phyloP scores from a whole-genome alignment of 495 filamentous ascomycete species.

The Sporormia fimetaria region DNA sequence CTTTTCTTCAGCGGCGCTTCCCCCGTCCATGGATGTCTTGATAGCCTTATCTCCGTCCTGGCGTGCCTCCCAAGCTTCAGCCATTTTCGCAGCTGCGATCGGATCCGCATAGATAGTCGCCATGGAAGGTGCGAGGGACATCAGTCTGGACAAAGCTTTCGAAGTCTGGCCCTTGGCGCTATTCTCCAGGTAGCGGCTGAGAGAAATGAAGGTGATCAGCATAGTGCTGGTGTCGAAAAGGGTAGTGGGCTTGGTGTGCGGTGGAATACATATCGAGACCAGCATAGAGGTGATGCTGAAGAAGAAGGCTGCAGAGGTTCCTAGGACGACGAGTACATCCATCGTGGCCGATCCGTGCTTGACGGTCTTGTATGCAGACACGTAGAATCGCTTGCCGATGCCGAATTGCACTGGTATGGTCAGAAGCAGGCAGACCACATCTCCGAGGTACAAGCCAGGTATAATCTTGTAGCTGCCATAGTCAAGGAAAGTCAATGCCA shows the following conservation, averaged over 20 bases:
- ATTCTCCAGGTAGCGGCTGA: constrained; percentile 90
- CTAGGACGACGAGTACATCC: constrained; percentile 91
- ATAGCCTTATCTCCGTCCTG: constrained; percentile 36
- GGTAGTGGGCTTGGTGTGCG: constrained; percentile 67
- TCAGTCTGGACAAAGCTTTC: constrained; percentile 83
- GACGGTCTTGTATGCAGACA: constrained; percentile 79
- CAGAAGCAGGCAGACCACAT: constrained; percentile 66
- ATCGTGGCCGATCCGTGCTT: constrained; percentile 87
- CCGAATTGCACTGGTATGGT: constrained; percentile 95
- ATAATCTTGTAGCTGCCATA: constrained; percentile 50
- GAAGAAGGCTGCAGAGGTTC: constrained; percentile 95
- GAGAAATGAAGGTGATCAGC: constrained; percentile 91
- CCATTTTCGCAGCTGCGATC: constrained; percentile 82
- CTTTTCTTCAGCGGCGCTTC: constrained; percentile 62
- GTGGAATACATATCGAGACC: constrained; percentile 56
- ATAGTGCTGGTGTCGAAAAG: constrained; percentile 98
- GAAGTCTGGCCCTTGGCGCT: constrained; percentile 94
- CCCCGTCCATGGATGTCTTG: constrained; percentile 31
- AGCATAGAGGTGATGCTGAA: constrained; percentile 86
- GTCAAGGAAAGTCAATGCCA: constrained; percentile 44
- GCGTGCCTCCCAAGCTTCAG: constrained; percentile 56
- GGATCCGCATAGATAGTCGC: constrained; percentile 96
- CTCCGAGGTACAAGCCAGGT: constrained; percentile 76
- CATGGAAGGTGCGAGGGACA: constrained; percentile 94
- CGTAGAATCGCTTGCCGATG: constrained; percentile 85